Evolutionary conservation across 2,329 filamentous ascomycete species (phyloP).

Genomic region (Aureobasidium sp.): DNA sequence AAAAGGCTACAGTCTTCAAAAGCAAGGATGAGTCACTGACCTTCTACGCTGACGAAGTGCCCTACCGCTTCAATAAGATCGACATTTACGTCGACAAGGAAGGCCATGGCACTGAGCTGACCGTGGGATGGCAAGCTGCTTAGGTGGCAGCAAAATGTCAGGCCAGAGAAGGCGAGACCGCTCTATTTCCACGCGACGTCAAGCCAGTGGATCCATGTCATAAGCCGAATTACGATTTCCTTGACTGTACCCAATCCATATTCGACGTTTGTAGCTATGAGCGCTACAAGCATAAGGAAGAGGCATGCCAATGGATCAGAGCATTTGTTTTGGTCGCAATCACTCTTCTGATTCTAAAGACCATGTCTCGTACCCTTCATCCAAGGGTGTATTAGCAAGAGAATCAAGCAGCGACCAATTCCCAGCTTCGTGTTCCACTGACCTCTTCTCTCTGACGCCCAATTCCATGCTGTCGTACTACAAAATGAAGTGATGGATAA

Average conservation of each 20-base stretch:
- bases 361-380: neutral
- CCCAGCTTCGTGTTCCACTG: too few relatives aligned
- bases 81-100: constrained; percentile 42
- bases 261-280: neutral
- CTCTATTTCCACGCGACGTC: neutral
- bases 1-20: constrained; percentile 45
- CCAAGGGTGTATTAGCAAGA: neutral
- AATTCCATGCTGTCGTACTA: too few relatives aligned
- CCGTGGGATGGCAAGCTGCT: constrained; percentile 42
- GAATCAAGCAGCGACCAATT: neutral
- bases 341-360: neutral
- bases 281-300: neutral
- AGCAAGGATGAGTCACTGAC: constrained; percentile 37
- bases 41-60: constrained; percentile 50
- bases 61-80: constrained; percentile 48
- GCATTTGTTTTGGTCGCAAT: neutral
- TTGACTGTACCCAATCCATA: neutral
- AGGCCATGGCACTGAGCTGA: constrained; percentile 36
- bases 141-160: constrained; percentile 41
- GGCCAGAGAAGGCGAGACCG: neutral
- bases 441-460: too few relatives aligned
- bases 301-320: neutral
- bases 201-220: neutral
- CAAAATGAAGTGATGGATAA: too few relatives aligned
- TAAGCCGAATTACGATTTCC: neutral